Evolutionary conservation across 768 basidiomycete genomes (phyloP).

Genomic region (Lactarius hengduanensis): DNA sequence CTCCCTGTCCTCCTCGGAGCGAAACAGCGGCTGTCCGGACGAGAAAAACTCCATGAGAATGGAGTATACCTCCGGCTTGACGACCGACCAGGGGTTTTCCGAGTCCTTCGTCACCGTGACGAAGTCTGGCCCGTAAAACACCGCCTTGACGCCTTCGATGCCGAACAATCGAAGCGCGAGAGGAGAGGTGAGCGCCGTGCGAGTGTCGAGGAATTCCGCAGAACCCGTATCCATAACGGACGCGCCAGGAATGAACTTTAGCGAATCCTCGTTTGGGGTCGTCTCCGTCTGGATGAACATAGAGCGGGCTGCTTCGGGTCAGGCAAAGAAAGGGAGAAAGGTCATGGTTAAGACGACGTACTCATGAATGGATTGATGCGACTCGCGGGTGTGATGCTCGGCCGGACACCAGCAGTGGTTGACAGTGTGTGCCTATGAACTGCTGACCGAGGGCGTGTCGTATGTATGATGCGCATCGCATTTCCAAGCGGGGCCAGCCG

Average conservation of each 20-base stretch:
- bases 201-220: constrained; percentile 92
- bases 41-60: constrained; percentile 98
- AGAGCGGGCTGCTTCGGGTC: constrained; percentile 54
- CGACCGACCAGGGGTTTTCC: constrained; percentile 80
- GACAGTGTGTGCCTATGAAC: constrained; percentile 19
- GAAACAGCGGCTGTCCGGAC: constrained; percentile 83
- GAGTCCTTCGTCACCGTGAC: constrained; percentile 92
- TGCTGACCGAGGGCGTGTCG: constrained; percentile 7
- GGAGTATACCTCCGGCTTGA: constrained; percentile 97
- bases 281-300: constrained; percentile 99
- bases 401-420: constrained; percentile 15
- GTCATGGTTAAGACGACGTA: constrained; percentile 34
- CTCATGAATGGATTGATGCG: constrained; percentile 36
- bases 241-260: constrained; percentile 96
- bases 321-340: neutral
- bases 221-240: constrained; percentile 85
- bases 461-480: constrained; percentile 12
- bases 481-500: neutral
- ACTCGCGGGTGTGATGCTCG: constrained; percentile 5
- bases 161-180: constrained; percentile 95
- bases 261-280: constrained; percentile 95
- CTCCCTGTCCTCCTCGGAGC: constrained; percentile 74
- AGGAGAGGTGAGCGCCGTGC: constrained; percentile 83
- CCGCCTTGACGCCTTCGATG: constrained; percentile 81
- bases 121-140: constrained; percentile 98